These are phyloP conservation scores for Ceratocystis lukuohia DNA, from an alignment of 2,329 filamentous ascomycete species.

Conservation along the genomic window DNA sequence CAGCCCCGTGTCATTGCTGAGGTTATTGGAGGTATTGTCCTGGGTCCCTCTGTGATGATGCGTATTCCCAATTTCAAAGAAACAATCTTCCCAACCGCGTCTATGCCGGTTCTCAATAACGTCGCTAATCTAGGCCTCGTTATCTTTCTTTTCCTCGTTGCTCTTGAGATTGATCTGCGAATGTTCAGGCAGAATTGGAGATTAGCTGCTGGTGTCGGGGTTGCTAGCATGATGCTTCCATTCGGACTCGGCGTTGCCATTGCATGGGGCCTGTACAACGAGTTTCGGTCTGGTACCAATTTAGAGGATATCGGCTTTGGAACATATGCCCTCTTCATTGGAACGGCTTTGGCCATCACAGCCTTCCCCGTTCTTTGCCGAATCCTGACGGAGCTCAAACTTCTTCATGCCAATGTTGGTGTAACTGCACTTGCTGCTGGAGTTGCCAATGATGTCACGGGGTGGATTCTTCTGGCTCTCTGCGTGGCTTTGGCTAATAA, in stretches of 20 bases:
- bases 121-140: conserved; percentile 67
- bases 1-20: conserved; percentile 76
- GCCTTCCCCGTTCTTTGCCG: conserved; percentile 84
- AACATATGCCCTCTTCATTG: conserved; percentile 60
- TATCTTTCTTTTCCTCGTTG: conserved; percentile 77
- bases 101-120: conserved; percentile 43
- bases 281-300: conserved; percentile 43
- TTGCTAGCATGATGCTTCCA: conserved; percentile 67
- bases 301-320: conserved; percentile 35
- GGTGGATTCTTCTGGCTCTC: conserved; percentile 80
- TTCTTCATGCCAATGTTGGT: conserved; percentile 70
- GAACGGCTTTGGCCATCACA: conserved; percentile 86
- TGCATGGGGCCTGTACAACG: conserved; percentile 64
- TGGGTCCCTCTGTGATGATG: conserved; percentile 80
- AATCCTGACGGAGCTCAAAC: conserved; percentile 80
- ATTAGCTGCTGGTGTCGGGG: conserved; percentile 60
- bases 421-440: conserved; percentile 82
- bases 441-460: conserved; percentile 71
- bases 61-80: conserved; percentile 64
- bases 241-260: conserved; percentile 73
- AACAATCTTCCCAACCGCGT: conserved; percentile 62
- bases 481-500: conserved; percentile 91
- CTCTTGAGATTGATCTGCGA: conserved; percentile 71
- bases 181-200: conserved; percentile 70
- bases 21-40: conserved; percentile 69